Evolutionary conservation across 1,139 yeast genomes (phyloP).

Genomic region (Geotrichum europaeum): DNA sequence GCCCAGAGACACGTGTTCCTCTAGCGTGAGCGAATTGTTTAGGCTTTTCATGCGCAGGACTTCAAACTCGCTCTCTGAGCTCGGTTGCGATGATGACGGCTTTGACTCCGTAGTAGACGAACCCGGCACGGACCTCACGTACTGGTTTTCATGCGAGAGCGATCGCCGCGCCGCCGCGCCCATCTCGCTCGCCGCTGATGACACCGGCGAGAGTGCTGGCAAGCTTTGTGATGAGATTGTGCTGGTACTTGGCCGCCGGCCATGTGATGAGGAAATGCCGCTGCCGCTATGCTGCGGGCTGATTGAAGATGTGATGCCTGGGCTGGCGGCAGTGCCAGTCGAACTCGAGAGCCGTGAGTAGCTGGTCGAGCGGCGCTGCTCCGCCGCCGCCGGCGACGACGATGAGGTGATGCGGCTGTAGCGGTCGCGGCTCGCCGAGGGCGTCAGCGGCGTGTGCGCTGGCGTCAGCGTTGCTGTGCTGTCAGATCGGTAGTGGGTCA

Average conservation of each 20-base stretch:
- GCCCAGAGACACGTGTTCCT: conserved; percentile 48
- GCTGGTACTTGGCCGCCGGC: background rate
- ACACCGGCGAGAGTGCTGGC: background rate
- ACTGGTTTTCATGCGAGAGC: background rate
- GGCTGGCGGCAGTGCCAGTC: background rate
- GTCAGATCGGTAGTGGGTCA: conserved; percentile 1
- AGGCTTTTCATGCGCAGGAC: conserved; percentile 10
- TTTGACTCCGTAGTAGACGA: conserved; percentile 6
- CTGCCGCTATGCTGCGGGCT: conserved; percentile 3
- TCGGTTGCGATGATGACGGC: background rate
- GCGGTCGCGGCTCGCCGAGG: conserved; percentile 6
- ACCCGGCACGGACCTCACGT: conserved; percentile 6
- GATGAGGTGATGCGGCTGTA: conserved; percentile 11
- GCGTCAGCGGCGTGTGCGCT: background rate
- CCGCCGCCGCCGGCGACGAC: conserved; percentile 1
- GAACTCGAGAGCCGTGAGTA: background rate
- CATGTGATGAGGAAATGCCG: background rate
- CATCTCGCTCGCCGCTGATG: background rate
- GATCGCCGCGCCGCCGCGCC: background rate
- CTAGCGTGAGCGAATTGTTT: conserved; percentile 27
- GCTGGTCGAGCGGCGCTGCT: conserved; percentile 5
- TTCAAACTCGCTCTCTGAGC: conserved; percentile 10
- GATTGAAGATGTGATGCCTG: conserved; percentile 5
- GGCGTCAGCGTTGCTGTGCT: background rate
- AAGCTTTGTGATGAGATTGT: background rate